Conservation (phyloP, 169 alveolate species). For the Plasmodium malariae region DNA sequence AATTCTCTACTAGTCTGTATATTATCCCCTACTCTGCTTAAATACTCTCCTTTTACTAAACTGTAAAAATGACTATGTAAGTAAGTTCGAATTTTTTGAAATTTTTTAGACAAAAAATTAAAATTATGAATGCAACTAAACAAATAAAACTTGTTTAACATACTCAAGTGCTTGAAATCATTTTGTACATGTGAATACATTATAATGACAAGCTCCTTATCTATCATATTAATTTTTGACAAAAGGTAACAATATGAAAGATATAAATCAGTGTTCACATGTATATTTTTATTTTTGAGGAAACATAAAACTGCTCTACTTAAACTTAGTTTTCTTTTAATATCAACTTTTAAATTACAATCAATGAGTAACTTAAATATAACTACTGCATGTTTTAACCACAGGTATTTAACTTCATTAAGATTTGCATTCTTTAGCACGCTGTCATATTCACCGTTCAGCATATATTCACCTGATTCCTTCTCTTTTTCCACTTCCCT, state of each 20-base stretch:
- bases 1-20: no score
- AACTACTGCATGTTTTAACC: conserved; percentile 36
- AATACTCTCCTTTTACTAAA: conserved; percentile 1
- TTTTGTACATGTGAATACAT: conserved; percentile 3
- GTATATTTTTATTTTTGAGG: conserved; percentile 7
- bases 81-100: conserved; percentile 38
- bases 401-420: conserved; percentile 15
- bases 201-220: conserved; percentile 34
- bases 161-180: conserved; percentile 6
- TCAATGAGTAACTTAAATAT: conserved; percentile 46
- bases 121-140: conserved; percentile 36
- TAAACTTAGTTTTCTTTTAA: conserved; percentile 27
- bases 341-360: conserved; percentile 19
- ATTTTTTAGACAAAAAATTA: conserved; percentile 25
- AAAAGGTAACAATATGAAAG: conserved; percentile 19
- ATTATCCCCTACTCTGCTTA: not conserved
- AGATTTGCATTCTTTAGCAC: not conserved
- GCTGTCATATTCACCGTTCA: no score
- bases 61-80: conserved; percentile 23
- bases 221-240: conserved; percentile 32
- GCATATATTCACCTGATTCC: not conserved
- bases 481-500: conserved; percentile 7
- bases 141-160: conserved; percentile 28
- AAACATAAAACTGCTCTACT: conserved; percentile 16
- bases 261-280: conserved; percentile 5